Evolutionary conservation across 2,329 filamentous ascomycete species (phyloP).

Genomic region (Pseudogymnoascus sp.): DNA sequence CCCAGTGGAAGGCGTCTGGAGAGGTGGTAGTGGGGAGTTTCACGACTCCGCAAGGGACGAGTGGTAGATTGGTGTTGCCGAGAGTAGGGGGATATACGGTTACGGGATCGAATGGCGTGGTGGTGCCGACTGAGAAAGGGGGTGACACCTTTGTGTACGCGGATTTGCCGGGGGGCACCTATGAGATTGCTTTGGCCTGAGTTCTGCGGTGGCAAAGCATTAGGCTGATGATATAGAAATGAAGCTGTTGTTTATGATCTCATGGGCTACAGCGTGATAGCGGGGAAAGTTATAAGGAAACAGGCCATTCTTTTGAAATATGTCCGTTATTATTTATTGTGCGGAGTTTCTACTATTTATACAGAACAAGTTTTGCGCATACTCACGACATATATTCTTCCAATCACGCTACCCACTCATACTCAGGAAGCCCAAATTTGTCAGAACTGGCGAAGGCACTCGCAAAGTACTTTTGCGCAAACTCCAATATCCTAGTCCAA

Average conservation of each 20-base stretch:
- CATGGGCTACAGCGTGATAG: not conserved
- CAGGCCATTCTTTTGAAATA: not conserved
- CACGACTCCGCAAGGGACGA: slow-evolving; percentile 11
- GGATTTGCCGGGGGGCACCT: not conserved
- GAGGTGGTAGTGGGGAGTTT: not conserved
- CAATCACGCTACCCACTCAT: slow-evolving; percentile 24
- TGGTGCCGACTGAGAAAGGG: not conserved
- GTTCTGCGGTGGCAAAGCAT: not conserved
- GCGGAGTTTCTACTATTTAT: not conserved
- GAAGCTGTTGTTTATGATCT: not conserved
- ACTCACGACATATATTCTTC: slow-evolving; percentile 14
- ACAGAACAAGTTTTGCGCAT: not conserved
- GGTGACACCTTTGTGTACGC: not conserved
- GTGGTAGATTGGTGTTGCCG: slow-evolving; percentile 13
- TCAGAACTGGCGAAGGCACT: slow-evolving; percentile 28
- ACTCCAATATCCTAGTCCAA: slow-evolving; percentile 31
- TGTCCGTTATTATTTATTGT: not conserved
- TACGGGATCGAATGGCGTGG: not conserved
- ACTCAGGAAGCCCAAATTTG: slow-evolving; percentile 34
- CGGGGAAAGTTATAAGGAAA: not conserved
- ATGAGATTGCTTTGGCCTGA: not conserved
- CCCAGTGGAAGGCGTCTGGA: slow-evolving; percentile 19
- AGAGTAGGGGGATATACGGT: not conserved
- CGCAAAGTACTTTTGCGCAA: slow-evolving; percentile 28
- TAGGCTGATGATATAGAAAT: not conserved